Evolutionary conservation across 805 yeast genomes (phyloP).

Genomic region (Ogataea pilisensis): DNA sequence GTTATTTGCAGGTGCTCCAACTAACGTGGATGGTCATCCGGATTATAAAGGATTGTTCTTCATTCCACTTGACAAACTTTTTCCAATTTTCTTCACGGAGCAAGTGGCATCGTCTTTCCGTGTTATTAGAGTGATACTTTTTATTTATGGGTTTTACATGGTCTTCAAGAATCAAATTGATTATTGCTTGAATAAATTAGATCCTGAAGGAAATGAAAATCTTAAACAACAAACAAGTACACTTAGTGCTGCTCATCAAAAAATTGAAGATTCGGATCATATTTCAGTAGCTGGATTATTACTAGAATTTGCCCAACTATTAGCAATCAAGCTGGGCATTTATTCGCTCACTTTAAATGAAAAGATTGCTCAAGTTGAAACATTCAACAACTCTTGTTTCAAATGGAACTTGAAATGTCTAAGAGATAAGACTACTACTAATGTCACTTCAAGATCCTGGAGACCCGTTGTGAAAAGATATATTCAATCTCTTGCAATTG

Average conservation of each 20-base stretch:
- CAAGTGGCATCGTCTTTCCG: slow-evolving; percentile 8
- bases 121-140: slow-evolving; percentile 13
- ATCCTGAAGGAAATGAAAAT: slow-evolving; percentile 4
- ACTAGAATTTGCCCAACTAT: slow-evolving; percentile 4
- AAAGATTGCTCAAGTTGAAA: slow-evolving; percentile 8
- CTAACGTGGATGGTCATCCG: slow-evolving; percentile 1
- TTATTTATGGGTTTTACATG: slow-evolving; percentile 20
- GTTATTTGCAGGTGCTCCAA: slow-evolving; percentile 15
- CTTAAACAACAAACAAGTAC: neutral
- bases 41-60: slow-evolving; percentile 25
- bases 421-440: neutral
- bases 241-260: neutral
- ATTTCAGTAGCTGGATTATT: slow-evolving; percentile 6
- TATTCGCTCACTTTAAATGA: slow-evolving; percentile 8
- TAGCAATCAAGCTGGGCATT: slow-evolving; percentile 12
- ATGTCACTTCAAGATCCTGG: slow-evolving; percentile 7
- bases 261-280: slow-evolving; percentile 3
- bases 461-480: slow-evolving; percentile 11
- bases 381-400: slow-evolving; percentile 10
- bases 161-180: slow-evolving; percentile 12
- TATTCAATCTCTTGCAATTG: slow-evolving; percentile 12
- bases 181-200: neutral
- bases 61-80: slow-evolving; percentile 21
- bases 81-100: slow-evolving; percentile 22
- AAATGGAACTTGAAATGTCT: slow-evolving; percentile 6